A percentile compares a stretch with the other conserved stretches of the same genome.
phyloP scores from a whole-genome alignment of 2,329 filamentous ascomycete species.

The Didymosphaeria variabile region DNA sequence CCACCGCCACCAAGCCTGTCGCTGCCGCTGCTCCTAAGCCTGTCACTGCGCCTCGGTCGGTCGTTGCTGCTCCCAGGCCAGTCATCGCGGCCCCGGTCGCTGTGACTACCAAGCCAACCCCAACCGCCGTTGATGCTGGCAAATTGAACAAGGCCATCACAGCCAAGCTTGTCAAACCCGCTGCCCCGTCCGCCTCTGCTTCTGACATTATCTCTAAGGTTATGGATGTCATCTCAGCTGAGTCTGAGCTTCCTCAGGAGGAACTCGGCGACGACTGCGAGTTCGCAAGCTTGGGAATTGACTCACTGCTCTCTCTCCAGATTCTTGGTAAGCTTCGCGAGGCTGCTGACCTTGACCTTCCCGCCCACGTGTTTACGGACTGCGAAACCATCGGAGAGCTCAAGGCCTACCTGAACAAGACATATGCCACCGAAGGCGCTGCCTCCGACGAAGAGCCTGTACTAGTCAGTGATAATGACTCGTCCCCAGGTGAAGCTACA shows the following conservation, averaged over 20 bases:
- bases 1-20: conserved; percentile 22
- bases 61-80: not conserved
- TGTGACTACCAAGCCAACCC: conserved; percentile 37
- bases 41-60: not conserved
- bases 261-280: conserved; percentile 68
- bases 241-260: conserved; percentile 66
- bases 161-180: conserved; percentile 59
- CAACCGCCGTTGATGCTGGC: conserved; percentile 43
- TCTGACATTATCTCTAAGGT: conserved; percentile 62
- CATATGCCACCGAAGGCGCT: conserved; percentile 49
- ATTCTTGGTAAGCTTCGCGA: conserved; percentile 70
- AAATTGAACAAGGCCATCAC: conserved; percentile 45
- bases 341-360: conserved; percentile 67
- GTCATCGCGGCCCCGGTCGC: not conserved
- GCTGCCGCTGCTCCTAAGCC: conserved; percentile 37
- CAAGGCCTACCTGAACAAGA: conserved; percentile 64
- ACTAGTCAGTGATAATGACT: conserved; percentile 48
- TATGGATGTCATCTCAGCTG: conserved; percentile 71
- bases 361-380: conserved; percentile 68
- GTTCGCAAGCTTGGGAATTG: conserved; percentile 69
- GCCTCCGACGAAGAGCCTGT: conserved; percentile 5
- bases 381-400: conserved; percentile 68
- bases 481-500: conserved; percentile 52
- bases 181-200: conserved; percentile 50
- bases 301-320: conserved; percentile 68